Percentiles rank a stretch among this genome's conserved stretches.
phyloP scores from a whole-genome alignment of 163 green algal genomes.

The Scenedesmus sp. region DNA sequence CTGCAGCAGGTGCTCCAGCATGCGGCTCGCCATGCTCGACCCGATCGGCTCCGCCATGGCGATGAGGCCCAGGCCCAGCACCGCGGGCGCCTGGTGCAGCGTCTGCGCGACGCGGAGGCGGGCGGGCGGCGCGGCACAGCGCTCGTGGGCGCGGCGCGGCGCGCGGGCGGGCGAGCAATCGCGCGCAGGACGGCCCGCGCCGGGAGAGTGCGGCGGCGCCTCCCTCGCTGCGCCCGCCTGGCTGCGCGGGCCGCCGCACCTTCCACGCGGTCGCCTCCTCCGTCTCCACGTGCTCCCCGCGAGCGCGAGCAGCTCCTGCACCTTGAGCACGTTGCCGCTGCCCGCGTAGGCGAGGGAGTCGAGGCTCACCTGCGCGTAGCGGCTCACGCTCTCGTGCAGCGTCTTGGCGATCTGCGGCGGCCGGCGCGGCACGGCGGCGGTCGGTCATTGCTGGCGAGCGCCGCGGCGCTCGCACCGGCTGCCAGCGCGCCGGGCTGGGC shows the following conservation, averaged over 20 bases:
- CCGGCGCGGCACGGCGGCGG: no score
- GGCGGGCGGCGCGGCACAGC: background rate
- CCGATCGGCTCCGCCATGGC: slow-evolving; percentile 96
- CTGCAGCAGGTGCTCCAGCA: slow-evolving; percentile 97
- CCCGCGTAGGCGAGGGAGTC: slow-evolving; percentile 93
- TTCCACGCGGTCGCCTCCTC: slow-evolving; percentile 68
- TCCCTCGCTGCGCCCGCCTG: background rate
- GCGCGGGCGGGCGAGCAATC: no score
- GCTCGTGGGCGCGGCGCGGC: no score
- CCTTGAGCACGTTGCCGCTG: slow-evolving; percentile 96
- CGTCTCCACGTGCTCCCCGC: slow-evolving; percentile 89
- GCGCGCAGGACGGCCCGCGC: no score
- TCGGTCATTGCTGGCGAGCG: no score
- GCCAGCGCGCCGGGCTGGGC: no score
- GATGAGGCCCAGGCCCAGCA: slow-evolving; percentile 93
- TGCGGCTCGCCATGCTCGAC: slow-evolving; percentile 83
- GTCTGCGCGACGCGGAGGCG: slow-evolving; percentile 49
- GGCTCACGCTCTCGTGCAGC: slow-evolving; percentile 82
- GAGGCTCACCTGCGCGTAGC: slow-evolving; percentile 74
- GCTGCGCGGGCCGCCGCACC: slow-evolving; percentile 37
- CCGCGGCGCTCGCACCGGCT: no score
- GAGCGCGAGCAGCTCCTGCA: slow-evolving; percentile 84
- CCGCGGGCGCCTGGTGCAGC: slow-evolving; percentile 80
- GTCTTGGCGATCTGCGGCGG: slow-evolving; percentile 84
- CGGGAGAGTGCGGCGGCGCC: no score